phyloP scores from a whole-genome alignment of 495 filamentous ascomycete species.

The Polyplosphaeria fusca region DNA sequence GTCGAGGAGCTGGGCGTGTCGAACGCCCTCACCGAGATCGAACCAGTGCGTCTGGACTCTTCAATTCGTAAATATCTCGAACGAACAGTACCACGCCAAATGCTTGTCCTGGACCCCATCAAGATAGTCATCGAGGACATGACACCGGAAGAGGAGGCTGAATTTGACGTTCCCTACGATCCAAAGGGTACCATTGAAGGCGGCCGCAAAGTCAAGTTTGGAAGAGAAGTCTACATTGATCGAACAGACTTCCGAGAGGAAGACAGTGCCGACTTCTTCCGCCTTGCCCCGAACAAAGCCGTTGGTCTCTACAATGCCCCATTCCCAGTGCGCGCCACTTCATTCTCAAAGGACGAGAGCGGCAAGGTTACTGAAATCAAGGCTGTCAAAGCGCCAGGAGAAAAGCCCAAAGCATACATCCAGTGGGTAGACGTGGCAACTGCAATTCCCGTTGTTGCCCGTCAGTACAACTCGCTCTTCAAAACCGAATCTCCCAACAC shows the following conservation, averaged over 20 bases:
- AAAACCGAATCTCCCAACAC: constrained; percentile 72
- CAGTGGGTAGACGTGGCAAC: constrained; percentile 75
- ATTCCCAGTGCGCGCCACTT: constrained; percentile 75
- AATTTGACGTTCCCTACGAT: constrained; percentile 68
- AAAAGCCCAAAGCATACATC: constrained; percentile 79
- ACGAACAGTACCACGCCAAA: constrained; percentile 74
- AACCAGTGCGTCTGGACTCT: constrained; percentile 72
- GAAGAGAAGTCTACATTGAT: constrained; percentile 88
- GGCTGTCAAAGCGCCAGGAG: constrained; percentile 45
- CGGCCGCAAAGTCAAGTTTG: constrained; percentile 65
- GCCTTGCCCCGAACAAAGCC: constrained; percentile 82
- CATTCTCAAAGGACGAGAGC: constrained; percentile 67
- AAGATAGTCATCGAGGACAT: constrained; percentile 71
- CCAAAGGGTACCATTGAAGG: constrained; percentile 61
- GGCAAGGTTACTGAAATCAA: constrained; percentile 68
- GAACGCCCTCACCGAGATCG: constrained; percentile 67
- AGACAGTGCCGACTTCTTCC: constrained; percentile 85
- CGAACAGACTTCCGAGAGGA: constrained; percentile 82
- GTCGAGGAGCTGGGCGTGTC: constrained; percentile 87
- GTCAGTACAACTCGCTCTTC: constrained; percentile 81
- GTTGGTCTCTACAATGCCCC: constrained; percentile 85
- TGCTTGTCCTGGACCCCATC: constrained; percentile 73
- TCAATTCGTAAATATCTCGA: constrained; percentile 79
- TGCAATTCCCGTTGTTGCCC: constrained; percentile 60
- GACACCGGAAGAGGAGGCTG: constrained; percentile 60